phyloP scores from a whole-genome alignment of 73 alveolate species.

The Breviolum minutum region DNA sequence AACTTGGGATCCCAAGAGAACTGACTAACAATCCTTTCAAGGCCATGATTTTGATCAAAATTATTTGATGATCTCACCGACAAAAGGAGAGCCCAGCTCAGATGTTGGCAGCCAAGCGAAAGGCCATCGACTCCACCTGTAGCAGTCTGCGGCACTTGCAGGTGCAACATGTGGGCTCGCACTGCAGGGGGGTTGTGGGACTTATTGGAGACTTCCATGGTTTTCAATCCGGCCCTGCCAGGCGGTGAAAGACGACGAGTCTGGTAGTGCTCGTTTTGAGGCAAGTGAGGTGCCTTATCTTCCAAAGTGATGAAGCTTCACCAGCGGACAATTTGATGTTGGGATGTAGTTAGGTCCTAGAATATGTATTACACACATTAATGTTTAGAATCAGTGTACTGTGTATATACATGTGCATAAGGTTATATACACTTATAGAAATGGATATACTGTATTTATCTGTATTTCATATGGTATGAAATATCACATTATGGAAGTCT shows the following conservation, averaged over 20 bases:
- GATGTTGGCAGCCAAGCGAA: constrained; percentile 91
- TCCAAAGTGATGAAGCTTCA: background rate
- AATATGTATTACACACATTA: background rate
- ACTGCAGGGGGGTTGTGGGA: background rate
- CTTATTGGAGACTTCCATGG: background rate
- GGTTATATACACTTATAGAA: too few relatives aligned
- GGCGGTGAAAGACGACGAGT: constrained; percentile 86
- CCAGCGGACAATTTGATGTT: too few relatives aligned
- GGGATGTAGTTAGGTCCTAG: too few relatives aligned
- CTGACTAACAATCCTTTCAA: background rate
- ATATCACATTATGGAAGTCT: too few relatives aligned
- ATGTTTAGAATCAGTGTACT: background rate
- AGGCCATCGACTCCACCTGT: constrained; percentile 88
- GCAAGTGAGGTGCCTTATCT: constrained; percentile 56
- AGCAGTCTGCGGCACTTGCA: constrained; percentile 87
- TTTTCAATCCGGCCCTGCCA: background rate
- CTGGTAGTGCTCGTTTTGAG: constrained; percentile 80
- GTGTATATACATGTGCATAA: too few relatives aligned
- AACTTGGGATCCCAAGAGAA: too few relatives aligned
- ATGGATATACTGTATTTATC: too few relatives aligned
- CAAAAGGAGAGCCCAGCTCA: constrained; percentile 93
- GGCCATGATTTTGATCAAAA: background rate
- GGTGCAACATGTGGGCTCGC: background rate
- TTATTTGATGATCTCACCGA: background rate
- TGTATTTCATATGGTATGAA: too few relatives aligned